Evolutionary conservation across 1,139 yeast genomes (phyloP).

Genomic region (Meyerozyma athensensis): DNA sequence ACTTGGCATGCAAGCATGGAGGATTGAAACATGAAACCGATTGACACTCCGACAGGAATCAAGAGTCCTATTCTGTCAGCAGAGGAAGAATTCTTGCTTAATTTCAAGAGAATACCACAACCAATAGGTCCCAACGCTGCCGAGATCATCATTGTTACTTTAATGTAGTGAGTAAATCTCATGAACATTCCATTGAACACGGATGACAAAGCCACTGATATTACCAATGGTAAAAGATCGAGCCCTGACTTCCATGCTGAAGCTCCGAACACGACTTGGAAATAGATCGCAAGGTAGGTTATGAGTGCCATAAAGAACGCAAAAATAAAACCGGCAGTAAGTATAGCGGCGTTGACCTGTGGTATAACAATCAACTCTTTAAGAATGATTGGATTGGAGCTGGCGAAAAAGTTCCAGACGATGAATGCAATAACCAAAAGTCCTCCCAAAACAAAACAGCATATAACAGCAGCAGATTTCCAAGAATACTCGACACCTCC

Average conservation of each 20-base stretch:
- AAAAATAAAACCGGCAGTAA: constrained; percentile 35
- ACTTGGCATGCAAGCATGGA: constrained; percentile 50
- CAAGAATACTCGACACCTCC: constrained; percentile 47
- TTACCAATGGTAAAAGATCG: constrained; percentile 49
- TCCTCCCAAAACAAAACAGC: constrained; percentile 54
- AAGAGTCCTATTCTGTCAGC: constrained; percentile 47
- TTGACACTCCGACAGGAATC: constrained; percentile 50
- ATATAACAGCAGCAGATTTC: constrained; percentile 54
- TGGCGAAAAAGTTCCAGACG: constrained; percentile 42
- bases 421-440: constrained; percentile 32
- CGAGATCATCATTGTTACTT: constrained; percentile 43
- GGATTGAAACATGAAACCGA: constrained; percentile 53
- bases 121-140: constrained; percentile 46
- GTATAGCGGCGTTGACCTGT: constrained; percentile 34
- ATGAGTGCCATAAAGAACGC: constrained; percentile 41
- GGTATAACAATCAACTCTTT: constrained; percentile 32
- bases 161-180: constrained; percentile 43
- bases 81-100: constrained; percentile 31
- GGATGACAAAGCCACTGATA: constrained; percentile 48
- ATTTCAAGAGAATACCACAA: constrained; percentile 42
- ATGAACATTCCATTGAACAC: constrained; percentile 43
- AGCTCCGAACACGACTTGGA: constrained; percentile 48
- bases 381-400: constrained; percentile 47
- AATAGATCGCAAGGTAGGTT: constrained; percentile 49
- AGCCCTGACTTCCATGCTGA: constrained; percentile 56